Base-by-base conservation (phyloP, 345 rosid genomes). In the Arabidopsis arenosa region DNA sequence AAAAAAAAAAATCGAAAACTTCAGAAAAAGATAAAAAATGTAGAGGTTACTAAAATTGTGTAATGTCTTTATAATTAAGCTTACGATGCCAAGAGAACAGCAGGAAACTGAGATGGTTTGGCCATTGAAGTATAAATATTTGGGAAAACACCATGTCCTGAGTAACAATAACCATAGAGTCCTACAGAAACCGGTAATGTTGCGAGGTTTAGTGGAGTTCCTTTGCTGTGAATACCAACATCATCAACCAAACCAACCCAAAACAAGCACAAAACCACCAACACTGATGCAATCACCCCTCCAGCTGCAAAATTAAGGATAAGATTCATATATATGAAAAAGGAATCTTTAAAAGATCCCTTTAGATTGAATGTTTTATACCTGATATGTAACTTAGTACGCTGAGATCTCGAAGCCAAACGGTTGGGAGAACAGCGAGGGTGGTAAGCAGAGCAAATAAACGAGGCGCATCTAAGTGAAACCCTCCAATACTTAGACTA, bases 101-200 rank as follows among this genome's bases (percentile, higher is more conserved):
- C 65, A 48, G 97, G 84, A 72, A 60, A 95, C 53, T 87, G 91
- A 74, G 81, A 81, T n/a, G 86, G 96, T 68, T 92, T 83, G 9
- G 89, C 95, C 97, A 95, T 92, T 2, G 98, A 95, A 41, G 92
- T 85, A 61, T 95, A 95, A 57, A 95, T 92, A 77, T 95, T 95
- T 4, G 99, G 97, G 80, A 95, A 95, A 51, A 95, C 92, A 61
- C 97, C 99, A 76, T 95, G 99, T 64, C 99, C 99, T 2, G 99
- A 95, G 75, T 90, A 95, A 76, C 97, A 90, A 65, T 82, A 95
- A 52, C 99, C 97, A 51, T 95, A 95, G 18, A 92, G 92, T 37
- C 99, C 99, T 54, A 95, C 75, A 8, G 99, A 92, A 9, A 95
- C 97, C 0, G 99, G 99, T 72, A 92, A 78, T 62, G 88, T 86